Base-by-base conservation (phyloP, 1,139 yeast species). In the Yamadazyma atlantica region DNA sequence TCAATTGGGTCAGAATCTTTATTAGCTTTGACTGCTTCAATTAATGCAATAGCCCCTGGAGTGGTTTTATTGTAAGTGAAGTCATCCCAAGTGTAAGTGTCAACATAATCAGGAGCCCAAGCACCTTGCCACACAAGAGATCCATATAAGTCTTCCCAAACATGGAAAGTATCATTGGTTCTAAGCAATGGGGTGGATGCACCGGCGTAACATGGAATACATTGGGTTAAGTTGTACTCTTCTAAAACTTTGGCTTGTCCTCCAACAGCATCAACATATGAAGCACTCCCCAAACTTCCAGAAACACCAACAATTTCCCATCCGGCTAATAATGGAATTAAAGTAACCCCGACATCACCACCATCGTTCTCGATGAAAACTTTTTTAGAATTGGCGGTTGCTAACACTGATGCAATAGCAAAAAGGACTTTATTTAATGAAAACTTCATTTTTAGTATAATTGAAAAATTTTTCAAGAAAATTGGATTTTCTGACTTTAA, bases 51-150 rank as follows among this genome's bases (percentile, higher is more conserved):
- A 8, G 71, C 71, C 37, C 64, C 72, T 7, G 64, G 57, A 5
- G 48, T 41, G 4, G 55, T 38, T 7, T 51, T 46, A 34, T 61
- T 53, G 42, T 60, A 60, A 8, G 58, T 53, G 38, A 62, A 38
- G 33, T 65, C 57, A 29, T 48, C 54, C 62, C 62, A 59, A 22
- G 51, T 38, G 46, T 62, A 63, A 2, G 47, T 3, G 41, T 65
- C 65, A 21, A 38, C 47, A 39, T 66, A 66, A 13, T 19, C 29
- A n/a, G 60, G 50, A 19, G 58, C 51, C 50, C 52, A 66, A 13
- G 61, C 70, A 43, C 73, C 73, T 51, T 67, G 60, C 73, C 73
- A 67, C n/a, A 62, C 66, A 6, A 66, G 54, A 5, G 51, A 55
- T 15, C 73, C 73, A 40, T 54, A 66, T 32, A 67, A 47, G 4